phyloP scores from a whole-genome alignment of 2,329 filamentous ascomycete species.

The Dothidotthia symphoricarpi region DNA sequence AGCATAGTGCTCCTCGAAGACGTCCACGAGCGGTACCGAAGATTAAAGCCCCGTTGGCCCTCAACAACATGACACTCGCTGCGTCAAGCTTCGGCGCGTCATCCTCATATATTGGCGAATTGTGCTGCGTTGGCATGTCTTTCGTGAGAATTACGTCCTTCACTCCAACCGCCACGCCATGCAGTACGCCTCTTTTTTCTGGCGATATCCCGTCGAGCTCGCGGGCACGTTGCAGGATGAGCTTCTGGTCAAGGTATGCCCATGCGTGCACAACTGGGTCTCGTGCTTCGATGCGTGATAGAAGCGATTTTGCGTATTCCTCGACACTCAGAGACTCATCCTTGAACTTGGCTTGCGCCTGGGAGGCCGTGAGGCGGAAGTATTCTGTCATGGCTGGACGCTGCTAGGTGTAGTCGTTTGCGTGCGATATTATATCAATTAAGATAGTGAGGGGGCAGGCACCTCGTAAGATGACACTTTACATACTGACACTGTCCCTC shows the following conservation, averaged over 20 bases:
- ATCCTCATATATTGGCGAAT: slow-evolving; percentile 55
- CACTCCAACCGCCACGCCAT: slow-evolving; percentile 58
- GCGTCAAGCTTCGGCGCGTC: slow-evolving; percentile 53
- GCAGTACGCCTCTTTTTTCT: slow-evolving; percentile 54
- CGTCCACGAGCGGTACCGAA: slow-evolving; percentile 33
- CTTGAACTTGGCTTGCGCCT: slow-evolving; percentile 24
- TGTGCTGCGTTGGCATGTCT: slow-evolving; percentile 60
- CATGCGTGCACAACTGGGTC: slow-evolving; percentile 30
- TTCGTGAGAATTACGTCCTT: slow-evolving; percentile 59
- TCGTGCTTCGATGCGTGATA: slow-evolving; percentile 26
- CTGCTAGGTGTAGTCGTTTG: slow-evolving; percentile 12
- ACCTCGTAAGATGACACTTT: too few relatives aligned
- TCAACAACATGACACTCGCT: slow-evolving; percentile 52
- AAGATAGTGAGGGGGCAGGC: too few relatives aligned
- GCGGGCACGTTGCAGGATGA: slow-evolving; percentile 53
- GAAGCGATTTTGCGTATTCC: slow-evolving; percentile 30
- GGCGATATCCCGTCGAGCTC: slow-evolving; percentile 52
- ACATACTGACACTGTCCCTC: too few relatives aligned
- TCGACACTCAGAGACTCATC: slow-evolving; percentile 27
- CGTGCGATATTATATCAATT: too few relatives aligned
- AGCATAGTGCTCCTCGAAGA: not conserved
- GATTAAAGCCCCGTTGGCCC: slow-evolving; percentile 58
- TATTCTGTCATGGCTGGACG: slow-evolving; percentile 46
- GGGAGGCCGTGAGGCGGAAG: slow-evolving; percentile 23
- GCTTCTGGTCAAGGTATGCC: slow-evolving; percentile 30